Evolutionary conservation across 306 rosid species (phyloP).

Genomic region (Trifolium pratense): DNA sequence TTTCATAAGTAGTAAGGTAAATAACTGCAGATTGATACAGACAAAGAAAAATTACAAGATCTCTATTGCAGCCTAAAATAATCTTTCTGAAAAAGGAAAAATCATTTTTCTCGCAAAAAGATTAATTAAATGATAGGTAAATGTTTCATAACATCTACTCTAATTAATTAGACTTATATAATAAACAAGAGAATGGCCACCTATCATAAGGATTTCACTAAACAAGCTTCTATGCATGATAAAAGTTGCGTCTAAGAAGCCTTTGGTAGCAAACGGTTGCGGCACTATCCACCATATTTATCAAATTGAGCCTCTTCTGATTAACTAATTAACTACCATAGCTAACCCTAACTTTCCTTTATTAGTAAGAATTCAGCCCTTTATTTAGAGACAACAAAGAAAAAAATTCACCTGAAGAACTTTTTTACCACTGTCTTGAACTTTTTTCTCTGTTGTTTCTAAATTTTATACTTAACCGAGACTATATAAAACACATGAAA

Average conservation of each 20-base stretch:
- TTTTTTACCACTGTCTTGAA: too few species aligned
- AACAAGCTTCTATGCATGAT: slow-evolving; percentile 4
- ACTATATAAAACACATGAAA: slow-evolving; percentile 27
- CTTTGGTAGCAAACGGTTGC: background rate
- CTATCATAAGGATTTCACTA: slow-evolving; percentile 3
- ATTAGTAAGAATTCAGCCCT: too few species aligned
- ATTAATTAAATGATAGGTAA: slow-evolving; percentile 21
- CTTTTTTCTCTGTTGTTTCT: too few species aligned
- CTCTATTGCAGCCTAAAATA: slow-evolving; percentile 3
- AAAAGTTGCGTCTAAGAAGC: slow-evolving; percentile 15
- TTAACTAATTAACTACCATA: background rate
- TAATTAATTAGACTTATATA: slow-evolving; percentile 26
- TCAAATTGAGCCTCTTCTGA: slow-evolving; percentile 13
- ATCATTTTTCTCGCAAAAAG: slow-evolving; percentile 1
- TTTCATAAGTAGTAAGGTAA: background rate
- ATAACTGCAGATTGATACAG: slow-evolving; percentile 24
- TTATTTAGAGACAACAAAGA: too few species aligned
- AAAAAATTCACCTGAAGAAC: too few species aligned
- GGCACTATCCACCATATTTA: background rate
- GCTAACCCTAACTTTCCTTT: background rate
- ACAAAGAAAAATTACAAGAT: slow-evolving; percentile 22
- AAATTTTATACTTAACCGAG: too few species aligned
- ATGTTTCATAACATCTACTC: slow-evolving; percentile 16
- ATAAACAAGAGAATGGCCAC: slow-evolving; percentile 23
- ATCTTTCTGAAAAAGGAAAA: slow-evolving; percentile 12